Evolutionary conservation across 257 asterid species (phyloP), one percentile per base, ranked within the genome.

Genomic region (Capsicum pubescens): DNA sequence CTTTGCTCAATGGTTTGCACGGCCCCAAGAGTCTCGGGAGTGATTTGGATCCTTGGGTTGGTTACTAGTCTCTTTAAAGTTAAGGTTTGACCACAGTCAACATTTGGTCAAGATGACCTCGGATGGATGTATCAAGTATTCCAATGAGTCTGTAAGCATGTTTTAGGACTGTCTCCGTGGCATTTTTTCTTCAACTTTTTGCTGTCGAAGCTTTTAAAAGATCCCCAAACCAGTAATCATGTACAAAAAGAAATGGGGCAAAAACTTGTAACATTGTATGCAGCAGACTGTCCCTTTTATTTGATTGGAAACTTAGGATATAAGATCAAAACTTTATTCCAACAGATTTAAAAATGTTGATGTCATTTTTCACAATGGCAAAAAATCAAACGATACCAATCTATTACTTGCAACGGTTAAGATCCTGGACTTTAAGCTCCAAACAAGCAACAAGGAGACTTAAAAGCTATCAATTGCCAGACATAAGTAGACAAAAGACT

Each of bases 391-490:
- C 6, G 11, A 52, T 50, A 74, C 19, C 44, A 74, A 21, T 74
- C 81, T 50, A 26, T 74, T 52, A 21, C 7, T 50, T 52, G 46
- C 81, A 76, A 52, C 8, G 8, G 15, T 54, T 76, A 21, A 14
- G 60, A 74, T 19, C 80, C 80, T 19, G 80, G 60, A 74, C 42
- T 46, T 50, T 46, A n/a, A n/a, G 80, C 80, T 21, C 81, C 64
- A 52, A 52, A 26, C 80, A 72, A 52, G 26, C 6, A 76, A 76
- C 64, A 76, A 52, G 14, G 5, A 55, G n/a, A 76, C 81, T 13
- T 76, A 26, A 52, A 14, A 76, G 48, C 26, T 14, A 76, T 14
- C 15, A 54, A 55, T 76, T 54, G 61, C 48, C 64, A 52, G 48
- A 76, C 14, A 52, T 76, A 76, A 76, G 46, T 13, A 13, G 81